A percentile compares a stretch with the other conserved stretches of the same genome.
Conservation (phyloP, 2,329 filamentous ascomycete genomes). For the Sclerotinia subarctica region DNA sequence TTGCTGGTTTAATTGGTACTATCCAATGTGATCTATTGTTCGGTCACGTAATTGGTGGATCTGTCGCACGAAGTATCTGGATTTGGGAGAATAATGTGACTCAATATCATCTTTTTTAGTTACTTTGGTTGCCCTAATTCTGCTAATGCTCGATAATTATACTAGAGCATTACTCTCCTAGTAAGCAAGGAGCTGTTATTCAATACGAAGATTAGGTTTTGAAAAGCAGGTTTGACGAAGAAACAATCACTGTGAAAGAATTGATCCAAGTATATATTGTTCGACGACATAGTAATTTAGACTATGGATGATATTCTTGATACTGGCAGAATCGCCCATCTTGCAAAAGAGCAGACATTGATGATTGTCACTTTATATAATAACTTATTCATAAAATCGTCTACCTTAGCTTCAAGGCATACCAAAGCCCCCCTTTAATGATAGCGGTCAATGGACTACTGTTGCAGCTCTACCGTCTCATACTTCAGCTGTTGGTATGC, state of each 20-base stretch:
- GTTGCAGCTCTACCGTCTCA: slow-evolving; percentile 38
- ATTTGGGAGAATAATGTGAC: slow-evolving; percentile 59
- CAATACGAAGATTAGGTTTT: slow-evolving; percentile 41
- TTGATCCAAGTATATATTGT: not conserved
- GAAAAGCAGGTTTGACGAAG: slow-evolving; percentile 35
- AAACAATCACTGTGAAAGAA: slow-evolving; percentile 15
- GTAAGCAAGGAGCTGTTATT: slow-evolving; percentile 48
- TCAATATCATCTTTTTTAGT: slow-evolving; percentile 48
- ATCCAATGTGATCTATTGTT: slow-evolving; percentile 41
- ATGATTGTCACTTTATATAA: slow-evolving; percentile 28
- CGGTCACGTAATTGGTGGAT: slow-evolving; percentile 40
- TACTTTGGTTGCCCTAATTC: slow-evolving; percentile 37
- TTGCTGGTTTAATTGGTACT: slow-evolving; percentile 57
- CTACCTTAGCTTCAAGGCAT: slow-evolving; percentile 46
- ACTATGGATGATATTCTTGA: not conserved
- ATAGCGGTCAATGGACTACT: slow-evolving; percentile 42
- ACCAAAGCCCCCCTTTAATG: slow-evolving; percentile 45
- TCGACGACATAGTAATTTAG: not conserved
- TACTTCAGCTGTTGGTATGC: slow-evolving; percentile 58
- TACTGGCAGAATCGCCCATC: too few species aligned
- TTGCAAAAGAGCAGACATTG: slow-evolving; percentile 26
- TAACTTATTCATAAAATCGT: slow-evolving; percentile 30
- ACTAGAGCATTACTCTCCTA: slow-evolving; percentile 46
- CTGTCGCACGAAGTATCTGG: slow-evolving; percentile 47
- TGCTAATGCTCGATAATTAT: too few species aligned